A percentile compares a stretch with the other conserved stretches of the same genome.
These are phyloP conservation scores for Globisporangium parvum DNA, from an alignment of 352 stramenopile genomes.

Conservation along the genomic window DNA sequence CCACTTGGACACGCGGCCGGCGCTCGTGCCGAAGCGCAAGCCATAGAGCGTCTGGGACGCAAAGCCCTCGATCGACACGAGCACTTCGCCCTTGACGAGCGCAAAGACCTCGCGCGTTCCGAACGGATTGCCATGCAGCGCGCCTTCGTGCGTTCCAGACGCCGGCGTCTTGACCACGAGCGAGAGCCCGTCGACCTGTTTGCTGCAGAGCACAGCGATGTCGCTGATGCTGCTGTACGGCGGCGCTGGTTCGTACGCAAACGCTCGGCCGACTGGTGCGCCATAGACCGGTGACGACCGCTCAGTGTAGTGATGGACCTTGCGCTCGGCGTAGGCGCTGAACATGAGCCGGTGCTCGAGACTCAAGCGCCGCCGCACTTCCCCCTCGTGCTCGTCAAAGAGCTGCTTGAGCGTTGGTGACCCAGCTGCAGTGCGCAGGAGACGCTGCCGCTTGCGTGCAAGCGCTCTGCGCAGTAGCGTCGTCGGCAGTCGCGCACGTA, in stretches of 20 bases:
- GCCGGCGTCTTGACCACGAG: conserved; percentile 57
- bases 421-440: conserved; percentile 33
- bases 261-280: conserved; percentile 28
- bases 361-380: conserved; percentile 45
- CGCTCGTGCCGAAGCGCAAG: conserved; percentile 54
- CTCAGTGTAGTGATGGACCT: conserved; percentile 62
- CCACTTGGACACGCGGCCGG: conserved; percentile 61
- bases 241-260: conserved; percentile 58
- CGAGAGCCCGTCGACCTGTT: conserved; percentile 63
- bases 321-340: conserved; percentile 57
- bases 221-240: conserved; percentile 65
- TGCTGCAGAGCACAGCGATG: conserved; percentile 56
- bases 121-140: conserved; percentile 64
- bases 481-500: conserved; percentile 24
- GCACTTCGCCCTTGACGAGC: conserved; percentile 46
- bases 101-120: conserved; percentile 56
- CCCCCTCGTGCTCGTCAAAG: conserved; percentile 54
- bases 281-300: conserved; percentile 43
- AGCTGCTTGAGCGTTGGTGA: conserved; percentile 70
- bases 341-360: conserved; percentile 77
- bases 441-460: conserved; percentile 13
- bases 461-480: conserved; percentile 23
- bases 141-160: conserved; percentile 31
- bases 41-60: conserved; percentile 68
- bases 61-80: conserved; percentile 61